phyloP scores from a whole-genome alignment of 805 yeast species.

The Schizosaccharomyces osmophilus region DNA sequence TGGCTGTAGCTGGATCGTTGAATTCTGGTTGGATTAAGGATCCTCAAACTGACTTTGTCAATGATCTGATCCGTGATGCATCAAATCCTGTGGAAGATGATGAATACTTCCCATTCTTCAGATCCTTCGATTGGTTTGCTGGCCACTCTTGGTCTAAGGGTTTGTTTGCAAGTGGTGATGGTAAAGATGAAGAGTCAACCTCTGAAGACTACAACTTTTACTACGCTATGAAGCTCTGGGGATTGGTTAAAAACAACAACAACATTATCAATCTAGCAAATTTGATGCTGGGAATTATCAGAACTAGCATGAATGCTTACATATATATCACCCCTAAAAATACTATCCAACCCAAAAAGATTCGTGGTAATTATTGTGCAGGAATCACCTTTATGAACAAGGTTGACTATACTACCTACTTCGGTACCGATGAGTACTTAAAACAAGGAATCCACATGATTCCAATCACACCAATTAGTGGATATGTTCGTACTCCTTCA shows the following conservation, averaged over 20 bases:
- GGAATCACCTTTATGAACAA: conserved; percentile 55
- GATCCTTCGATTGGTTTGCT: conserved; percentile 45
- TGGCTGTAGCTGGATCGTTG: conserved; percentile 45
- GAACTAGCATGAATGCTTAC: conserved; percentile 30
- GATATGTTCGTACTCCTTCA: conserved; percentile 26
- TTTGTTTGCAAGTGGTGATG: conserved; percentile 34
- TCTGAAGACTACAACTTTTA: conserved; percentile 50
- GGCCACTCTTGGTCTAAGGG: conserved; percentile 68
- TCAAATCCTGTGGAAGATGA: conserved; percentile 30
- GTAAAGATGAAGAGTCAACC: conserved; percentile 46
- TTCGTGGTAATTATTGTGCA: conserved; percentile 33
- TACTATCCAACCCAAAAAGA: conserved; percentile 23
- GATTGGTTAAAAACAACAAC: conserved; percentile 26
- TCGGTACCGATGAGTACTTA: conserved; percentile 34
- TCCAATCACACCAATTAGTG: conserved; percentile 40
- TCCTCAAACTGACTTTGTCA: conserved; percentile 30
- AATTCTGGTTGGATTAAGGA: conserved; percentile 28
- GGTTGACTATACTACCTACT: conserved; percentile 47
- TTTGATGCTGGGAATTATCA: conserved; percentile 33
- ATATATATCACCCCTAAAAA: conserved; percentile 22
- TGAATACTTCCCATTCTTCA: conserved; percentile 39
- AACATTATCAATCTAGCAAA: conserved; percentile 30
- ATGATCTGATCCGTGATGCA: conserved; percentile 37
- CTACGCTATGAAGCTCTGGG: conserved; percentile 52
- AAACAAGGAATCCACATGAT: conserved; percentile 64